phyloP scores from a whole-genome alignment of 1,284 basidiomycete genomes.

The Irpex sp. region DNA sequence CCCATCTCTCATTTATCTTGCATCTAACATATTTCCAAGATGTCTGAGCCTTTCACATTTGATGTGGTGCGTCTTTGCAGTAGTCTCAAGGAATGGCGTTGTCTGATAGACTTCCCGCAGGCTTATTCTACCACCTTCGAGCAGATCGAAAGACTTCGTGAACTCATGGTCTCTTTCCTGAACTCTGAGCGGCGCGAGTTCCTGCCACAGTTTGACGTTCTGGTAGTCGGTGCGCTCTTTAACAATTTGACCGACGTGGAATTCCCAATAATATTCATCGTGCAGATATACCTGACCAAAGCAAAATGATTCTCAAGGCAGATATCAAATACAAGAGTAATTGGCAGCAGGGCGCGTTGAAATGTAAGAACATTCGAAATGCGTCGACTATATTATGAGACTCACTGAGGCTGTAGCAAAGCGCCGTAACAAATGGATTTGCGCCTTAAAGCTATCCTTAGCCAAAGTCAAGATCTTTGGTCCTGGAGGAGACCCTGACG shows the following conservation, averaged over 20 bases:
- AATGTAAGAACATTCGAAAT: slow-evolving; percentile 37
- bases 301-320: slow-evolving; percentile 74
- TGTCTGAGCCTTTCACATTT: slow-evolving; percentile 78
- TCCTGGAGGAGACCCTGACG: slow-evolving; percentile 63
- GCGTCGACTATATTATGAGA: not conserved
- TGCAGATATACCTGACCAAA: slow-evolving; percentile 79
- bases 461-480: slow-evolving; percentile 75
- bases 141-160: slow-evolving; percentile 76
- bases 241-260: not conserved
- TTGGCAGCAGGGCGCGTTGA: slow-evolving; percentile 79
- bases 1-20: not conserved
- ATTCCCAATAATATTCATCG: not conserved
- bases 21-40: slow-evolving; percentile 31
- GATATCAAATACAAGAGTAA: slow-evolving; percentile 93
- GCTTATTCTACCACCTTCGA: slow-evolving; percentile 80
- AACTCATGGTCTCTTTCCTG: slow-evolving; percentile 81
- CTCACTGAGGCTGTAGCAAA: slow-evolving; percentile 40
- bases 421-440: slow-evolving; percentile 90
- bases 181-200: slow-evolving; percentile 70
- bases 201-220: slow-evolving; percentile 69
- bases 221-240: slow-evolving; percentile 48
- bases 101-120: slow-evolving; percentile 7
- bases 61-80: slow-evolving; percentile 48
- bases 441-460: slow-evolving; percentile 76
- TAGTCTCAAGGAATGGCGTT: too few relatives aligned